These are phyloP conservation scores for Ottelia alismoides DNA, from an alignment of 106 monocot genomes.

Conservation along the genomic window DNA sequence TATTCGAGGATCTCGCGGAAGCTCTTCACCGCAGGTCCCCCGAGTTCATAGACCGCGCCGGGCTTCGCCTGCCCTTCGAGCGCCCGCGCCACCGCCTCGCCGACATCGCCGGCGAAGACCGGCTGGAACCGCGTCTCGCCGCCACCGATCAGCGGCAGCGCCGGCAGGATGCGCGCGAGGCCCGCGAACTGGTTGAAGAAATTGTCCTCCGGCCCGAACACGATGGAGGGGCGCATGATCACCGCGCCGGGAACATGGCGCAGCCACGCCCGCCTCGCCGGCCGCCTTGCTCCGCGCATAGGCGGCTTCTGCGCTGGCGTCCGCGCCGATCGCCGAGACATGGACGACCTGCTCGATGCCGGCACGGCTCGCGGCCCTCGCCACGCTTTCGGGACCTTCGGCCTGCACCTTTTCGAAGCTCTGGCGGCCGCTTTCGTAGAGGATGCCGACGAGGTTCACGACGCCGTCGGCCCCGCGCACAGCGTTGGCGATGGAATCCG, in stretches of 20 bases:
- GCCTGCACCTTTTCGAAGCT: not conserved
- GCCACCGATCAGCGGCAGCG: not conserved
- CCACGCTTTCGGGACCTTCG: not conserved
- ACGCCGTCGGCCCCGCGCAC: not conserved
- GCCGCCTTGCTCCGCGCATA: not conserved
- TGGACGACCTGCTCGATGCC: not conserved
- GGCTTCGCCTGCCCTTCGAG: not conserved
- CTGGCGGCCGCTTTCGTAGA: not conserved
- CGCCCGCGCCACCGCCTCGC: not conserved
- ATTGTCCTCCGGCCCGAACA: not conserved
- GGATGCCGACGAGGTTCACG: not conserved
- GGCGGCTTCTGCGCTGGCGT: not conserved
- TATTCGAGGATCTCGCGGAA: not conserved
- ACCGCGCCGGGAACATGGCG: not conserved
- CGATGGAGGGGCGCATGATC: not conserved
- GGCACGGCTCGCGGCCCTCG: too few relatives aligned
- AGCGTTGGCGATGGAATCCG: not conserved
- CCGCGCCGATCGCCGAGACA: not conserved
- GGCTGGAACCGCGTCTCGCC: not conserved
- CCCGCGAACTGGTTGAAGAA: not conserved
- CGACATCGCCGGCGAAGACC: not conserved
- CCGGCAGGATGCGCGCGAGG: not conserved
- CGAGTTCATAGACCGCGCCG: not conserved
- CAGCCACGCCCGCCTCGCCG: not conserved
- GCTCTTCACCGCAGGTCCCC: not conserved